Base-by-base conservation (phyloP, 2,329 filamentous ascomycete genomes). In the Achaetomium macrosporum region DNA sequence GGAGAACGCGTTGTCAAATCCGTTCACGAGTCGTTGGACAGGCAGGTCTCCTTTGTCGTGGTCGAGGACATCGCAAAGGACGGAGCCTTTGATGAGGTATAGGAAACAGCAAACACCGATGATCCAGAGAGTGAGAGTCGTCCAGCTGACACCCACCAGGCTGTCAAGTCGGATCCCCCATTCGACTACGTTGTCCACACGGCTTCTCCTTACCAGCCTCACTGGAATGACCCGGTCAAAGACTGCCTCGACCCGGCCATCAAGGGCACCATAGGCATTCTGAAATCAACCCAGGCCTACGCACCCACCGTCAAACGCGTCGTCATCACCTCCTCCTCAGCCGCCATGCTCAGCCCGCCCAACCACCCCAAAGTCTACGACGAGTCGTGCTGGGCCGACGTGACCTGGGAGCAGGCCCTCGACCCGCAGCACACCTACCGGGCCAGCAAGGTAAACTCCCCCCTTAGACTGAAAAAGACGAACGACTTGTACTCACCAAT, bases 161-260 rank as follows among this genome's bases (percentile, higher is more conserved):
- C 67, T 9, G 64, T 77, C n/a, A 61, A 68, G 56, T 67, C 69
- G 2, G 59, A 70, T 1, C 67, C 69, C 0, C 79, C 82, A 0
- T 87, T 92, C 57, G 84, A 88, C 61, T 83, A 79, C 42, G 85
- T 92, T 45, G 76, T 90, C 47, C 85, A 90, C 66, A 88, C 85
- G 6, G 85, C 87, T 2, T 84, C 80, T 0, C 87, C 88, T 0
- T 91, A 88, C 71, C 84, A 87, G 61, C 79, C 83, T 65, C 82
- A 83, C 45, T 76, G 84, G 43, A 76, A 79, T 3, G 72, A 75
- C 52, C 69, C 69, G 5, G 63, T 69, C 10, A 67, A 64, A 16
- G 75, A 78, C 41, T 70, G 83, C 20, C 69, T 83, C 10, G 72
- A 80, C 43, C 80, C 79, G 0, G 79, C 79, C 7, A 72, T 83